Base-by-base conservation (phyloP, 169 alveolate genomes). In the Cryptosporidium sp. region DNA sequence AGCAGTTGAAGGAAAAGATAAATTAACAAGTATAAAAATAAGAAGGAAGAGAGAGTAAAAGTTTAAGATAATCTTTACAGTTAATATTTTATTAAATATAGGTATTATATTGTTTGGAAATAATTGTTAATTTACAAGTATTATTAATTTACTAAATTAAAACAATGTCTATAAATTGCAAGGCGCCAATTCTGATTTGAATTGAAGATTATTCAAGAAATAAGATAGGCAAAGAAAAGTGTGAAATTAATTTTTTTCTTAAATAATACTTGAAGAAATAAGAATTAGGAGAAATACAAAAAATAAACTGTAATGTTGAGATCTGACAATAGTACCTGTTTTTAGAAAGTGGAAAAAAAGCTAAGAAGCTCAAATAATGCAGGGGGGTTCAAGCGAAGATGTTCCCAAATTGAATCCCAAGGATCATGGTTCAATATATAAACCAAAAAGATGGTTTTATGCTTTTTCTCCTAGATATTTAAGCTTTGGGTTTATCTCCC, bases 401-500 rank as follows among this genome's bases (percentile, higher is more conserved):
- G 43, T 14, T 9, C 31, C 9, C 21, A 37, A 37, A 33, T 29
- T 37, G 7, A 26, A 26, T 55, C 67, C 67, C 35, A n/a, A 65
- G 16, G 37, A 23, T 18, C 37, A 12, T 14, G 12, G 39, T 41
- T 80, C 89, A n/a, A 80, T 80, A 62, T 80, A 80, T 45, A 80
- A 26, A 21, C 89, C 89, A 41, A 61, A 48, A 65, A 59, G 51
- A 43, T 80, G 89, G 89, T 62, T 35, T 48, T 67, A 80, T 16
- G 55, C 67, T 21, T n/a, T 80, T 80, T 80, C 89, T 9, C 67
- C 37, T 4, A 80, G 68, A 62, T 80, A 80, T 33, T 62, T 80
- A 43, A 80, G 80, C 10, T 80, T 80, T 61, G 89, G 89, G n/a
- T 80, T 80, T 65, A 80, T 80, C 10, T 62, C 69, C 26, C 89